A percentile compares a stretch with the other conserved stretches of the same genome.
Conservation (phyloP, 352 stramenopile species). For the Phytophthora vignae region DNA sequence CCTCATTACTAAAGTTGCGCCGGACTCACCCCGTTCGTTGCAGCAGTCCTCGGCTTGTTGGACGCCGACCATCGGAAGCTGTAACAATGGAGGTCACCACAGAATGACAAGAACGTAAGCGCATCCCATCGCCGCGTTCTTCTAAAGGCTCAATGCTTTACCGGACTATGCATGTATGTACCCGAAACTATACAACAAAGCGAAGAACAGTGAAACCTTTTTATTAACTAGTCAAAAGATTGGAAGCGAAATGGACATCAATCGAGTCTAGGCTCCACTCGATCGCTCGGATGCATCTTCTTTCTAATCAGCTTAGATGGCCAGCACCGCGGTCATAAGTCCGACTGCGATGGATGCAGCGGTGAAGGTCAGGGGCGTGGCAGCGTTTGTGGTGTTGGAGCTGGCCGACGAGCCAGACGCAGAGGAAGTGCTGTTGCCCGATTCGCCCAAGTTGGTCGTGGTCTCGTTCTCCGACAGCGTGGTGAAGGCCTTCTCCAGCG, state of each 20-base stretch:
- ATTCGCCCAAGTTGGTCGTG: constrained; percentile 29
- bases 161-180: too few species aligned
- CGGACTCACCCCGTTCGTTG: too few species aligned
- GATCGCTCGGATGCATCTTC: constrained; percentile 18
- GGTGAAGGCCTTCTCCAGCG: constrained; percentile 64
- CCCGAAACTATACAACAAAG: too few species aligned
- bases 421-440: constrained; percentile 5
- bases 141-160: too few species aligned
- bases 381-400: constrained; percentile 14
- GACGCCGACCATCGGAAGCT: too few species aligned
- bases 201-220: constrained; percentile 11
- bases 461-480: constrained; percentile 52
- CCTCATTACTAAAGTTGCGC: too few species aligned
- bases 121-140: too few species aligned
- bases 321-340: constrained; percentile 30
- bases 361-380: constrained; percentile 20
- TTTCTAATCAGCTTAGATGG: constrained; percentile 31
- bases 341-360: constrained; percentile 26
- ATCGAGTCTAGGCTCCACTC: constrained; percentile 2
- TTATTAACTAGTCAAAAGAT: constrained; percentile 40
- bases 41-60: too few species aligned
- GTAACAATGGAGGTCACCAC: too few species aligned
- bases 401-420: constrained; percentile 15
- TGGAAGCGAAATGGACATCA: constrained; percentile 35
- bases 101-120: too few species aligned